Evolutionary conservation across 768 basidiomycete genomes (phyloP), one percentile per base, ranked within the genome.

Genomic region (Podaxis sp.): DNA sequence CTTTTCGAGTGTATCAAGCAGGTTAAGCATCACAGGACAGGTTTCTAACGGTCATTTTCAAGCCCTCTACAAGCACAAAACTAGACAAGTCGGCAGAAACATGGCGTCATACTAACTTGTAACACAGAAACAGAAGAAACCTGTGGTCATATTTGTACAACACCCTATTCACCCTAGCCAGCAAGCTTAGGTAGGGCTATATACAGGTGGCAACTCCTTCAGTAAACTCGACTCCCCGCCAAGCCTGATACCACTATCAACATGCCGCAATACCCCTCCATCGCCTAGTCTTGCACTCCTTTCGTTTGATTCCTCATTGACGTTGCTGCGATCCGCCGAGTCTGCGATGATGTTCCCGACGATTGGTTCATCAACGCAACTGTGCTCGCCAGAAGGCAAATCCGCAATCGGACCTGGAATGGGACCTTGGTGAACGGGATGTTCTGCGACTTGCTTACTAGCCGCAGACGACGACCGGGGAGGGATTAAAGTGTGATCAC

Each of bases 151-250:
- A 42, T 42, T 42, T 1, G 12, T 42, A 13, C 42, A 42, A 3
- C 0, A 42, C 15, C n/a, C 42, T 17, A 42, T 19, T 22, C 9
- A 12, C 48, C n/a, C 42, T 12, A 68, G 39, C 11, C 19, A 12
- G n/a, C 5, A 28, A 22, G 2, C 13, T 40, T 65, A 74, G 12
- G 68, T 64, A 3, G 73, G 67, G 51, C 72, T 74, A 57, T 76
- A 76, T 9, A 74, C 71, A 7, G 75, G 75, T 12, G 74, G 75
- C 42, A 75, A 67, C 63, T 76, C 75, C 0, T 67, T 52, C 2
- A 64, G 63, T 30, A 17, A 52, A 15, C 59, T n/a, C 15, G 44
- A 51, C 4, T 39, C 48, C 22, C 52, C 58, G 11, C 42, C 36
- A 2, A 60, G 60, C 11, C 72, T 70, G 22, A 71, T 55, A 4